Base-by-base conservation (phyloP, 306 rosid genomes). In the Dalbergia cochinchinensis region DNA sequence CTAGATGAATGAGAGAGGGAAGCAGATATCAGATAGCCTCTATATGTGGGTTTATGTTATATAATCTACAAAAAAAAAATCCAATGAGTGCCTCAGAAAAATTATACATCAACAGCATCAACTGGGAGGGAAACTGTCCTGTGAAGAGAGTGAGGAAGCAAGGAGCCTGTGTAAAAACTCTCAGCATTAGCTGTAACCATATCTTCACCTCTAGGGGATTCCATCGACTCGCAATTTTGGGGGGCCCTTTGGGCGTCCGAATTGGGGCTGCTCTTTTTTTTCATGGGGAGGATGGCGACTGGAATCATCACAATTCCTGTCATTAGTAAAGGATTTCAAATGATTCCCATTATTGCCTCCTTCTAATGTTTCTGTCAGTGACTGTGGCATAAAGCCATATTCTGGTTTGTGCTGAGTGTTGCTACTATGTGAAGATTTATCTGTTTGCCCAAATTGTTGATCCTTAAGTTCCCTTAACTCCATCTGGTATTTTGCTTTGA, bases 81-180 rank as follows among this genome's bases (percentile, higher is more conserved):
- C 67, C 83, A 84, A 55, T 64, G 59, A 83, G 73, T 66, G 81
- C 74, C 87, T 81, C 68, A 59, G 55, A 14, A 78, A 68, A 60
- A 81, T 87, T 86, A 94, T 72, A 86, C 10, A 86, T 90, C 86
- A 83, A 91, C 88, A 79, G 97, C 97, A 86, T 92, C 97, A 82
- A 92, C 97, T 44, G 97, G 98, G 57, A 94, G 96, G 34, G 97
- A 90, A 75, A 88, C 87, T 79, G 97, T 76, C 85, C 97, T 86
- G 82, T 87, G 89, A 35, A 91, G 80, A 51, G 90, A 77, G 74
- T 64, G 85, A 3, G 92, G 95, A 80, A 92, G 91, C 78, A 92
- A 81, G 8, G 90, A 83, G 1, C 89, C 89, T 39, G 63, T 71
- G 73, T 59, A 65, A 63, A 78, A 84, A 77, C 80, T 81, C 85